Evolutionary conservation across 306 rosid species (phyloP), one percentile per base, ranked within the genome.

Genomic region (Citrullus colocynthis): DNA sequence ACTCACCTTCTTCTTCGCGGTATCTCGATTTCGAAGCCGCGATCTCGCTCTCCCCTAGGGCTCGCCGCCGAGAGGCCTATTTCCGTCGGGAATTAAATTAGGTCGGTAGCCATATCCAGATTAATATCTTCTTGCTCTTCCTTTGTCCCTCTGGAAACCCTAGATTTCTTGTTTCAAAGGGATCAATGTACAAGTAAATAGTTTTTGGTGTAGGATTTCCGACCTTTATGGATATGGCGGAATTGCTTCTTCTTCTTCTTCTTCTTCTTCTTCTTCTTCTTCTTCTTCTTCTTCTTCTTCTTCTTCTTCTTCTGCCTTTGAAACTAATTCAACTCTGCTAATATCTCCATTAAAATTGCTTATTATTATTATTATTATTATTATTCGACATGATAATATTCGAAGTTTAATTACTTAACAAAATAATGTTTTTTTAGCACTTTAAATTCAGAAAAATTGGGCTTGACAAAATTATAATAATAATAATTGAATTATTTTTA

Each of bases 31-130:
- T 64, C 39, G 0, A 69, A 69, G 15, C 72, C 87, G 48, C 87
- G 90, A 2, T 85, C 93, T 17, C 95, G 84, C 6, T 93, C 96
- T 3, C 98, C 97, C 0, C 81, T 93, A 3, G 97, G 96, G 15
- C 60, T 69, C 9, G 37, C 84, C 34, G 57, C 87, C 3, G 78
- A 84, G 16, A 78, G 80, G 5, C 42, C 82, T 1, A 85, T 88
- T 79, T 59, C 88, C 0, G 87, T 90, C 58, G 85, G 86, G 7
- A 84, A 87, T 41, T 81, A 76, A 42, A 16, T 36, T 36, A 36
- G 39, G 39, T 36, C 4, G 39, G 39, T 36, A 36, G 39, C 39
- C 39, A 36, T 36, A 36, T 36, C 39, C 39, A 36, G 39, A 36
- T 36, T 44, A 44, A 44, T 44, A 13, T 44, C 48, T 42, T 36